Evolutionary conservation across 2,329 filamentous ascomycete species (phyloP).

Genomic region (Neofusicoccum laricinum): DNA sequence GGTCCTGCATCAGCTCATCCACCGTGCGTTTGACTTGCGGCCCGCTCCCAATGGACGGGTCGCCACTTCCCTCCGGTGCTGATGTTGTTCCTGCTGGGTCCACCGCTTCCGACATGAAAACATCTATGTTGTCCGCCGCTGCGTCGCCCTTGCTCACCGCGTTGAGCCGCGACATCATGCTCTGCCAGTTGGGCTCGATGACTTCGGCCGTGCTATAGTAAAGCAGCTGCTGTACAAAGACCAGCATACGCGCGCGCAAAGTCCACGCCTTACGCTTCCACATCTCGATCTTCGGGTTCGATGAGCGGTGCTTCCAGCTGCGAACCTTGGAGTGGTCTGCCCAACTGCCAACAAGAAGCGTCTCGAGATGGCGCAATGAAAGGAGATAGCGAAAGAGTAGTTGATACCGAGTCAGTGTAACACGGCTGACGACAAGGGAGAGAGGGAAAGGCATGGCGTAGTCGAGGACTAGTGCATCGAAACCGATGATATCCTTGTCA

Average conservation of each 20-base stretch:
- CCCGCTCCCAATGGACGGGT: constrained; percentile 32
- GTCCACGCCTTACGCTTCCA: constrained; percentile 96
- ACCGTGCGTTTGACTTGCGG: constrained; percentile 70
- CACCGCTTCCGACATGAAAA: background rate
- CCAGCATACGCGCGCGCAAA: constrained; percentile 86
- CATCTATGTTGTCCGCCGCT: constrained; percentile 37
- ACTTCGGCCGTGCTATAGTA: constrained; percentile 98
- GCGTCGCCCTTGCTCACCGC: constrained; percentile 42
- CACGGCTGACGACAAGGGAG: constrained; percentile 90
- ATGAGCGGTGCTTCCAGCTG: constrained; percentile 79
- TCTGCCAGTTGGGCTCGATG: constrained; percentile 96
- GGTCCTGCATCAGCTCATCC: constrained; percentile 97
- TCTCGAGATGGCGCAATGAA: constrained; percentile 84
- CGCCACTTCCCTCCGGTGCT: constrained; percentile 17
- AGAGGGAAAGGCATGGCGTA: constrained; percentile 93
- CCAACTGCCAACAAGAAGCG: constrained; percentile 83
- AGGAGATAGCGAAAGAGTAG: constrained; percentile 92
- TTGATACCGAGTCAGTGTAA: constrained; percentile 96
- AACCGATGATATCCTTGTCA: constrained; percentile 84
- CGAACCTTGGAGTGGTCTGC: constrained; percentile 78
- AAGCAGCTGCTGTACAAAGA: constrained; percentile 92
- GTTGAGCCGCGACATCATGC: constrained; percentile 82
- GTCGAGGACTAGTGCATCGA: constrained; percentile 89
- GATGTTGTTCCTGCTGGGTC: background rate
- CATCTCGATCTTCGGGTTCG: constrained; percentile 70